Evolutionary conservation across 768 basidiomycete species (phyloP).

Genomic region (Kwoniella newhampshirensis): DNA sequence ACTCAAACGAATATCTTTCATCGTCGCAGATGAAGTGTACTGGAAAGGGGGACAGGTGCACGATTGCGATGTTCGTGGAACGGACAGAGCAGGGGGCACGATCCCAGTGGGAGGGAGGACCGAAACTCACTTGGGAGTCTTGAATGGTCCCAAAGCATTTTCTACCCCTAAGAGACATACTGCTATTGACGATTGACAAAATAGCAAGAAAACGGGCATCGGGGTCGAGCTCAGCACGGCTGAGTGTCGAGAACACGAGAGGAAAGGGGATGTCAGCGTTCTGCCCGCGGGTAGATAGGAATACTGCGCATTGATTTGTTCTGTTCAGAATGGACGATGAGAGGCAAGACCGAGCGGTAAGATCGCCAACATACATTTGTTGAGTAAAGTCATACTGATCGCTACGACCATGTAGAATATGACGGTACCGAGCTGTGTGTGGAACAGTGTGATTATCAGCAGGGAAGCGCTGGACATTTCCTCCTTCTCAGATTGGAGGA

Average conservation of each 20-base stretch:
- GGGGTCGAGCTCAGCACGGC: slow-evolving; percentile 43
- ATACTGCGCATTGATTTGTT: not conserved
- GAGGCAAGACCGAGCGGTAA: not conserved
- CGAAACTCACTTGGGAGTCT: slow-evolving; percentile 33
- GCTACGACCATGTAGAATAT: slow-evolving; percentile 44
- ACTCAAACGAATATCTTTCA: slow-evolving; percentile 35
- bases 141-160: slow-evolving; percentile 31
- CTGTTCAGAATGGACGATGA: not conserved
- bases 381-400: slow-evolving; percentile 43
- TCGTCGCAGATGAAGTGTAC: no score
- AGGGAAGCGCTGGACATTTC: no score
- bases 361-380: slow-evolving; percentile 28
- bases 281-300: no score
- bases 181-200: slow-evolving; percentile 40
- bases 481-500: no score
- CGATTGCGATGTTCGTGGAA: no score
- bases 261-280: no score
- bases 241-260: slow-evolving; percentile 5
- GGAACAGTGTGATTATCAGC: no score
- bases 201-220: slow-evolving; percentile 38
- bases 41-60: no score
- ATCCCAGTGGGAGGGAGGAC: not conserved
- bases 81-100: no score
- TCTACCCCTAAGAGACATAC: slow-evolving; percentile 25
- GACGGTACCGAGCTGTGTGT: slow-evolving; percentile 33